Conservation (phyloP, 805 yeast species). For the Cyberlindnera euphorbiiphila region DNA sequence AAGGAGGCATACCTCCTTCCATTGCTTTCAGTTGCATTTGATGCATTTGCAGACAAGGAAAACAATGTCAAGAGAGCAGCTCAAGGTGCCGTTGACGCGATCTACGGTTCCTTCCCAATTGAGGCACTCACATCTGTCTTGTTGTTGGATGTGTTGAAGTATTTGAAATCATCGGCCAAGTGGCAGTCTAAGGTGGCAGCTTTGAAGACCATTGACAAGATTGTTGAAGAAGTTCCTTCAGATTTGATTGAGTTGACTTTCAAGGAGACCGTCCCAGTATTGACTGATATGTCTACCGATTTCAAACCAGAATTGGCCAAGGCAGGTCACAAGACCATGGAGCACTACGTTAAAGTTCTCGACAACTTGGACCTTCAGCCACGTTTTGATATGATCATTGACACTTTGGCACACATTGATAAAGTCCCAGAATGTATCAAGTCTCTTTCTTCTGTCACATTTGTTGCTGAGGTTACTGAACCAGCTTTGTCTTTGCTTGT, state of each 20-base stretch:
- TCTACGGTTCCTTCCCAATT: constrained; percentile 65
- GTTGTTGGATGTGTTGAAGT: constrained; percentile 54
- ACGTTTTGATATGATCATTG: constrained; percentile 78
- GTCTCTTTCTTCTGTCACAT: constrained; percentile 87
- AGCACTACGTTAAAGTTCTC: constrained; percentile 69
- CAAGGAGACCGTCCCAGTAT: constrained; percentile 72
- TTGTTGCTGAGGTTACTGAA: constrained; percentile 97
- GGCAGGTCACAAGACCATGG: constrained; percentile 70
- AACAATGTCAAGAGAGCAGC: constrained; percentile 82
- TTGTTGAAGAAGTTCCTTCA: constrained; percentile 74
- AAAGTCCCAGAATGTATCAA: constrained; percentile 88
- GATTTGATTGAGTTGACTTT: constrained; percentile 83
- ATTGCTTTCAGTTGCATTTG: constrained; percentile 61
- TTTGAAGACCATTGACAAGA: constrained; percentile 64
- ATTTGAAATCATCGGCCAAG: constrained; percentile 79
- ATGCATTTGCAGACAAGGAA: constrained; percentile 82
- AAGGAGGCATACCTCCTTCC: constrained; percentile 70
- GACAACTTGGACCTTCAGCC: constrained; percentile 92
- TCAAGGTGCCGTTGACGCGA: constrained; percentile 67
- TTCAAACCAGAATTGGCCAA: constrained; percentile 94
- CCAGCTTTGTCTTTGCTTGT: constrained; percentile 87
- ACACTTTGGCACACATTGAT: constrained; percentile 85
- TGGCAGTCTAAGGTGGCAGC: constrained; percentile 91
- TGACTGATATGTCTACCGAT: constrained; percentile 89
- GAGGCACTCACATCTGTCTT: constrained; percentile 77